A percentile compares a stretch with the other conserved stretches of the same genome.
Conservation (phyloP, 805 yeast species). For the Jamesozyma lodderae region DNA sequence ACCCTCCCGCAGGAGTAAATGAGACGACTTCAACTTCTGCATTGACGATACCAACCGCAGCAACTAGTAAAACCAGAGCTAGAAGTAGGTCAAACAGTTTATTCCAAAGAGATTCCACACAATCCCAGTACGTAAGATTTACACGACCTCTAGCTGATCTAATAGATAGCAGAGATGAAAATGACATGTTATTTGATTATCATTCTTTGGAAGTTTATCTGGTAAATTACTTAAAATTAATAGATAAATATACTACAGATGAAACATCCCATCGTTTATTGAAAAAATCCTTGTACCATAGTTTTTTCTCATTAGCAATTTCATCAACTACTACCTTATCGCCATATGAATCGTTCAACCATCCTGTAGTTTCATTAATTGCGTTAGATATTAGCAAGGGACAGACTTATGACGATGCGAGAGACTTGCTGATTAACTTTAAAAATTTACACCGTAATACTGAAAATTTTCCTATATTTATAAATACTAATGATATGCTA, state of each 20-base stretch:
- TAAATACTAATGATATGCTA: constrained; percentile 55
- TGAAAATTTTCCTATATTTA: constrained; percentile 44
- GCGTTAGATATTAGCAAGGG: constrained; percentile 40
- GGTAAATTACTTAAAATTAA: constrained; percentile 25
- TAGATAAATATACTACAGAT: constrained; percentile 21
- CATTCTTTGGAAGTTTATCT: constrained; percentile 33
- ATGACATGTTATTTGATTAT: constrained; percentile 29
- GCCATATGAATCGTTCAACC: constrained; percentile 79
- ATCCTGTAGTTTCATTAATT: constrained; percentile 71
- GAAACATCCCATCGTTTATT: constrained; percentile 26
- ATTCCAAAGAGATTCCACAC: constrained; percentile 27
- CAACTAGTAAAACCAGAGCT: constrained; percentile 1
- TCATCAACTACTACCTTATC: constrained; percentile 52
- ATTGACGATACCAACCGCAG: neutral
- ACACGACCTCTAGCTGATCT: constrained; percentile 32
- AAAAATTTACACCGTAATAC: constrained; percentile 33
- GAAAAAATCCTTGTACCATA: constrained; percentile 44
- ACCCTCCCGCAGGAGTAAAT: neutral
- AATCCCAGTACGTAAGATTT: constrained; percentile 43
- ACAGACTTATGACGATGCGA: constrained; percentile 41
- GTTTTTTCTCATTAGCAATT: constrained; percentile 45
- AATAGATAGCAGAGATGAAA: constrained; percentile 19
- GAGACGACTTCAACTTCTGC: neutral
- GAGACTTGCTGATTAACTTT: constrained; percentile 47
- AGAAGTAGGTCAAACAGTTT: constrained; percentile 28